Percentiles rank a stretch among this genome's conserved stretches.
Conservation (phyloP, 2,329 filamentous ascomycete genomes). For the Laburnicola sp. region DNA sequence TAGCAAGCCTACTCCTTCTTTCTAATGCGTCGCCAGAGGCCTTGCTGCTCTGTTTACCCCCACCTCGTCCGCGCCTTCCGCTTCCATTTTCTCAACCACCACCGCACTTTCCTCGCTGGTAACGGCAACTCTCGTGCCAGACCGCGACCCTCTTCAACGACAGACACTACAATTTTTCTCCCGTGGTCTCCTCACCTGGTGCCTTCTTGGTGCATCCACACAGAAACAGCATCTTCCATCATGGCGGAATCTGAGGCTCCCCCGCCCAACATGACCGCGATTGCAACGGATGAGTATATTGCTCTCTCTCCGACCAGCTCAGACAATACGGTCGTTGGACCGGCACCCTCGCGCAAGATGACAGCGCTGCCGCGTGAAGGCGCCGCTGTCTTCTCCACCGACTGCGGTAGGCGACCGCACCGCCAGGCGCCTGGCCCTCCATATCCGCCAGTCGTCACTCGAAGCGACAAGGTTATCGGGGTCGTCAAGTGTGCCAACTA, state of each 20-base stretch:
- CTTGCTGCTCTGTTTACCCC: not conserved
- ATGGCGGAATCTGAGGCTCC: slow-evolving; percentile 5
- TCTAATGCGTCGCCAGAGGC: not conserved
- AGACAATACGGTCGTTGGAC: slow-evolving; percentile 14
- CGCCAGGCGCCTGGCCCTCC: slow-evolving; percentile 18
- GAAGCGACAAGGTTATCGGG: slow-evolving; percentile 21
- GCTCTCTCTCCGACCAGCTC: slow-evolving; percentile 8
- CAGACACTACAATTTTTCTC: not conserved
- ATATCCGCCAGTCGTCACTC: slow-evolving; percentile 27
- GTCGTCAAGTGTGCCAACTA: slow-evolving; percentile 25
- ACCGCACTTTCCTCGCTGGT: slow-evolving; percentile 8
- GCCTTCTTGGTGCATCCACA: not conserved
- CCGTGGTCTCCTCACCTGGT: not conserved
- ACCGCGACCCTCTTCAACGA: too few species aligned
- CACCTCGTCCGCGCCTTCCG: slow-evolving; percentile 2
- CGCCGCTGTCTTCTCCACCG: slow-evolving; percentile 37
- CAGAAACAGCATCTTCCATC: slow-evolving; percentile 1
- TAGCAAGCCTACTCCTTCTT: slow-evolving; percentile 15
- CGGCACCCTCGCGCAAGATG: slow-evolving; percentile 4
- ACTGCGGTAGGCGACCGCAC: slow-evolving; percentile 23
- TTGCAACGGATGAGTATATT: not conserved
- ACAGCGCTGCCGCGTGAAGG: slow-evolving; percentile 12
- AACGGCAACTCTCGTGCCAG: not conserved
- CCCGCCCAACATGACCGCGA: not conserved
- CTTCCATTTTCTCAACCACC: not conserved